phyloP scores from a whole-genome alignment of 2,329 filamentous ascomycete species.

The Albophoma yamanashiensis region DNA sequence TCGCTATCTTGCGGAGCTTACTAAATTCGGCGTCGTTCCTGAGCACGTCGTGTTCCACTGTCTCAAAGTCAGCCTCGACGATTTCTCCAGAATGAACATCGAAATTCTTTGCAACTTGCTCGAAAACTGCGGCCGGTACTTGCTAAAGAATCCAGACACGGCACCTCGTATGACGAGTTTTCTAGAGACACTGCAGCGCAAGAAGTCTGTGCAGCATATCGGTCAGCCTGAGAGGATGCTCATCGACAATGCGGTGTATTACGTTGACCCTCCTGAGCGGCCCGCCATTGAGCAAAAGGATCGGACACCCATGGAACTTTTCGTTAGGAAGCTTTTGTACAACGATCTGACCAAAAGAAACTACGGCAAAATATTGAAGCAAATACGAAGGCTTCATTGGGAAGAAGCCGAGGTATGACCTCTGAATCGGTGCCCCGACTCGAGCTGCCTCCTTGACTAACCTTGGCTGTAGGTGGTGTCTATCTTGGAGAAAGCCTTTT shows the following conservation, averaged over 20 bases:
- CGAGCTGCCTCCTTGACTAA: not conserved
- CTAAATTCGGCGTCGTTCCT: constrained; percentile 95
- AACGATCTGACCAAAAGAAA: constrained; percentile 89
- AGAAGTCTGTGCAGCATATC: constrained; percentile 91
- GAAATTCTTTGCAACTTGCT: constrained; percentile 95
- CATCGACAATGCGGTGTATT: constrained; percentile 96
- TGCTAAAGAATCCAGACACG: constrained; percentile 86
- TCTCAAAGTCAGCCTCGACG: constrained; percentile 91
- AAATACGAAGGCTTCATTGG: constrained; percentile 93
- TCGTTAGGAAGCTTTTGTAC: constrained; percentile 87
- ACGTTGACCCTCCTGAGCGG: constrained; percentile 88
- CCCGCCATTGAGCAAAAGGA: constrained; percentile 96
- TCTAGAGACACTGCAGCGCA: constrained; percentile 86
- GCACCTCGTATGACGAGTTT: constrained; percentile 89
- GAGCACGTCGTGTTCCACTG: constrained; percentile 99
- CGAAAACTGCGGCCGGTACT: constrained; percentile 91
- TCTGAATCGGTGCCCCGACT: not conserved
- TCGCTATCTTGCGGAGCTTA: constrained; percentile 93
- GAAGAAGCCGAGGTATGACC: constrained; percentile 68
- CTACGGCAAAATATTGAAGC: constrained; percentile 86
- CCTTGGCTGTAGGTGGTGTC: constrained; percentile 45
- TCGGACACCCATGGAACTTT: constrained; percentile 83
- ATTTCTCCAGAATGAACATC: constrained; percentile 98
- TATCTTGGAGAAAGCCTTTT: constrained; percentile 82
- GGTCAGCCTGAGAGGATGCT: constrained; percentile 96